phyloP scores from a whole-genome alignment of 2,329 filamentous ascomycete genomes.

The Fusarium mundagurra region DNA sequence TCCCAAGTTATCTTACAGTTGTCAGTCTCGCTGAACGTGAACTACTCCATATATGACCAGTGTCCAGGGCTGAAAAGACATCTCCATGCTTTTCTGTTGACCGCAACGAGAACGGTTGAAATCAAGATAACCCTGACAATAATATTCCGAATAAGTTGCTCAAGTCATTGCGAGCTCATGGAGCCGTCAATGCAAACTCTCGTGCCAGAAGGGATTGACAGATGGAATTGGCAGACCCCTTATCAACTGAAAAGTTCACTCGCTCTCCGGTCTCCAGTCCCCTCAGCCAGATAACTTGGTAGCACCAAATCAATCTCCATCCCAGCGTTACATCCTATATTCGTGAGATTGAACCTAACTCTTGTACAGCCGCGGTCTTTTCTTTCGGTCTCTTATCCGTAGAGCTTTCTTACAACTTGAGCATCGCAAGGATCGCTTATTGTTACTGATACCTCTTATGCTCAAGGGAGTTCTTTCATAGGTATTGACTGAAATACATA shows the following conservation, averaged over 20 bases:
- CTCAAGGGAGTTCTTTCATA: background rate
- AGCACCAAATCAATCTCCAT: background rate
- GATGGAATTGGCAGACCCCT: background rate
- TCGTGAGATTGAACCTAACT: background rate
- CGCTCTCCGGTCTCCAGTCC: background rate
- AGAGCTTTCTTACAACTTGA: background rate
- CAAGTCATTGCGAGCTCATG: background rate
- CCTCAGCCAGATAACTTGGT: fast-evolving
- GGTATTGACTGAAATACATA: background rate
- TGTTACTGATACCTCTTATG: background rate
- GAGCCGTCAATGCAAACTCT: background rate
- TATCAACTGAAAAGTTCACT: background rate
- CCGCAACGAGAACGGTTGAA: too few species aligned
- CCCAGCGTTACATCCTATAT: fast-evolving
- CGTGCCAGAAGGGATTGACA: background rate
- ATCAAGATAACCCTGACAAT: too few species aligned
- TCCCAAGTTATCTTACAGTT: background rate
- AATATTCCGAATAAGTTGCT: fast-evolving
- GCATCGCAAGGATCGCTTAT: background rate
- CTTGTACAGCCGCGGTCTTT: background rate
- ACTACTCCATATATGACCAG: background rate
- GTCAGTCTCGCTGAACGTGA: background rate
- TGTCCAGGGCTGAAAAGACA: background rate
- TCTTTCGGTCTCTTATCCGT: background rate
- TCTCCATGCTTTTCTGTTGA: background rate